These are phyloP conservation scores for Astrothelium macrocarpum DNA, from an alignment of 495 filamentous ascomycete genomes.

Conservation along the genomic window DNA sequence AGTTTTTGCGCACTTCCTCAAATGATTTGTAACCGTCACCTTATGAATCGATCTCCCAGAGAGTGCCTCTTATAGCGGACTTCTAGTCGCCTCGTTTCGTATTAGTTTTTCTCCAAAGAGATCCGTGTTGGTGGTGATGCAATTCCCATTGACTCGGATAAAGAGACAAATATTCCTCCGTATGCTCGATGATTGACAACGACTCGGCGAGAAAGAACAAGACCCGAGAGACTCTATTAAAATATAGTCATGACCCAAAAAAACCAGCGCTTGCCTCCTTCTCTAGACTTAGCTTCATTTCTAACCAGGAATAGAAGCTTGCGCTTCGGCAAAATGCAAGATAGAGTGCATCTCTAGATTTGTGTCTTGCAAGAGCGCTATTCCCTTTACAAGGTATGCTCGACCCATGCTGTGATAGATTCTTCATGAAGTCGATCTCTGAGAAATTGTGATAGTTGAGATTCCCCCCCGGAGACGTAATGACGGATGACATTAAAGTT, in stretches of 20 bases:
- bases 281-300: conserved; percentile 31
- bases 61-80: too few species aligned
- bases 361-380: conserved; percentile 23
- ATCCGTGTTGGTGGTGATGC: too few species aligned
- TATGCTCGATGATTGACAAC: too few species aligned
- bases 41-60: too few species aligned
- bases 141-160: too few species aligned
- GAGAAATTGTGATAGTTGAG: conserved; percentile 25
- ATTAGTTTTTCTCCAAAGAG: too few species aligned
- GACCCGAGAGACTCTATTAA: background rate
- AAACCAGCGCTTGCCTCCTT: conserved; percentile 26
- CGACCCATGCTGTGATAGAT: conserved; percentile 26
- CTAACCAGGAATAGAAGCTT: conserved; percentile 31
- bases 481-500: conserved; percentile 14
- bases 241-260: background rate
- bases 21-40: too few species aligned
- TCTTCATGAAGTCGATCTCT: conserved; percentile 23
- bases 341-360: conserved; percentile 24
- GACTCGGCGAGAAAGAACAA: background rate
- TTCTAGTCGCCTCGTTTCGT: too few species aligned
- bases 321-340: conserved; percentile 24
- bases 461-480: conserved; percentile 19
- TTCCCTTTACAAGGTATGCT: conserved; percentile 25
- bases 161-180: too few species aligned
- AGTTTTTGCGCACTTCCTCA: too few species aligned